These are phyloP conservation scores for Elongisporangium prolatum DNA, from an alignment of 352 stramenopile genomes.

Conservation along the genomic window DNA sequence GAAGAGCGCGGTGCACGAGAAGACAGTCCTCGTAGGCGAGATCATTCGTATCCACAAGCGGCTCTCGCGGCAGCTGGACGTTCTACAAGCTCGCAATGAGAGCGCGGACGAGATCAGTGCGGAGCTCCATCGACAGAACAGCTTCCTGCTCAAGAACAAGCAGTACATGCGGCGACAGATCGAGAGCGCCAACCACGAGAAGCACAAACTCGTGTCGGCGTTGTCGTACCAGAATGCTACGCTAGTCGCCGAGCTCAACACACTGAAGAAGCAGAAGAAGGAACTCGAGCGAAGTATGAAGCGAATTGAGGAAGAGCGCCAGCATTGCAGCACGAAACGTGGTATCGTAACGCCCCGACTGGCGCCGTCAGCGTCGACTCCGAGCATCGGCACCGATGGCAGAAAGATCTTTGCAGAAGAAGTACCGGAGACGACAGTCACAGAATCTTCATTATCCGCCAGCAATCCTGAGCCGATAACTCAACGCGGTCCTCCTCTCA, in stretches of 20 bases:
- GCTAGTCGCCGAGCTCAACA: slow-evolving; percentile 63
- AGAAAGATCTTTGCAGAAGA: background rate
- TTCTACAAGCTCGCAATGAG: slow-evolving; percentile 45
- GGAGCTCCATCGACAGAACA: slow-evolving; percentile 71
- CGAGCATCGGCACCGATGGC: background rate
- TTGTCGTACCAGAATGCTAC: slow-evolving; percentile 68
- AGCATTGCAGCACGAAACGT: background rate
- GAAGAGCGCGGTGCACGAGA: slow-evolving; percentile 54
- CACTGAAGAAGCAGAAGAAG: slow-evolving; percentile 52
- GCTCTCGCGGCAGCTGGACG: slow-evolving; percentile 43
- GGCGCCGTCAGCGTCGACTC: background rate
- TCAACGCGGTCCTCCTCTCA: background rate
- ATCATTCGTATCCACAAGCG: slow-evolving; percentile 66
- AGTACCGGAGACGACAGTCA: background rate
- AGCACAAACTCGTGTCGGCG: slow-evolving; percentile 64
- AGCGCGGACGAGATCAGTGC: slow-evolving; percentile 51
- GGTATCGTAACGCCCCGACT: background rate
- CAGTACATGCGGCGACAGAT: slow-evolving; percentile 63
- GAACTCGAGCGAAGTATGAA: slow-evolving; percentile 49
- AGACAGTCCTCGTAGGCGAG: slow-evolving; percentile 51
- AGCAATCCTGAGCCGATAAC: background rate
- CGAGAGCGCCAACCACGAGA: slow-evolving; percentile 53
- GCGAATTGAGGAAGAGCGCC: slow-evolving; percentile 10
- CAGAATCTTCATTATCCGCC: background rate
- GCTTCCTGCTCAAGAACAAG: slow-evolving; percentile 68